phyloP scores from a whole-genome alignment of 148 eudicot species.

The Vaccinium myrtillus region DNA sequence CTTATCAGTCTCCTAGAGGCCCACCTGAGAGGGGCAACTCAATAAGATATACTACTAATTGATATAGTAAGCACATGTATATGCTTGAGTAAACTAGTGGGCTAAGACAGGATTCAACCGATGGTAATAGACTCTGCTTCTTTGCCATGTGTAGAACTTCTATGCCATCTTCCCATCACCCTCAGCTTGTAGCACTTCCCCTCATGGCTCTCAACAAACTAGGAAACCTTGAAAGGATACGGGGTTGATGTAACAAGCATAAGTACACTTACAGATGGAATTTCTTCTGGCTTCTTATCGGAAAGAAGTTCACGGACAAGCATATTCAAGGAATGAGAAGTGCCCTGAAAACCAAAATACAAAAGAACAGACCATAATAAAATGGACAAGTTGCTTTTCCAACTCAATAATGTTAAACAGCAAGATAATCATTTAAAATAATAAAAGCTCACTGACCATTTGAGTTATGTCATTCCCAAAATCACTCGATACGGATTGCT shows the following conservation, averaged over 20 bases:
- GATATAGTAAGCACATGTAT: background rate
- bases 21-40: background rate
- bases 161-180: background rate
- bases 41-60: background rate
- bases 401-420: background rate
- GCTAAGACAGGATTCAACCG: constrained; percentile 1
- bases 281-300: constrained; percentile 77
- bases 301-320: constrained; percentile 67
- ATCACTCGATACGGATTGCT: constrained; percentile 32
- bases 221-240: background rate
- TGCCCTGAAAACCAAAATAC: constrained; percentile 40
- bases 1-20: background rate
- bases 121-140: background rate
- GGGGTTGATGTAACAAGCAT: constrained; percentile 17
- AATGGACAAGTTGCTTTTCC: background rate
- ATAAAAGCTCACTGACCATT: constrained; percentile 40
- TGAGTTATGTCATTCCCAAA: constrained; percentile 46
- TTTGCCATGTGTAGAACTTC: background rate
- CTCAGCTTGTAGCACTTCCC: background rate
- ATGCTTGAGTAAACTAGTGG: background rate
- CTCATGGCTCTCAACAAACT: background rate
- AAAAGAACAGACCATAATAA: background rate
- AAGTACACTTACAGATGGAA: constrained; percentile 62
- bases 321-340: constrained; percentile 44
- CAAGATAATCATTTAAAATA: constrained; percentile 5